Percentiles rank a stretch among this genome's conserved stretches.
Conservation (phyloP, 2,329 filamentous ascomycete species). For the Lasiodiplodia theobromae region DNA sequence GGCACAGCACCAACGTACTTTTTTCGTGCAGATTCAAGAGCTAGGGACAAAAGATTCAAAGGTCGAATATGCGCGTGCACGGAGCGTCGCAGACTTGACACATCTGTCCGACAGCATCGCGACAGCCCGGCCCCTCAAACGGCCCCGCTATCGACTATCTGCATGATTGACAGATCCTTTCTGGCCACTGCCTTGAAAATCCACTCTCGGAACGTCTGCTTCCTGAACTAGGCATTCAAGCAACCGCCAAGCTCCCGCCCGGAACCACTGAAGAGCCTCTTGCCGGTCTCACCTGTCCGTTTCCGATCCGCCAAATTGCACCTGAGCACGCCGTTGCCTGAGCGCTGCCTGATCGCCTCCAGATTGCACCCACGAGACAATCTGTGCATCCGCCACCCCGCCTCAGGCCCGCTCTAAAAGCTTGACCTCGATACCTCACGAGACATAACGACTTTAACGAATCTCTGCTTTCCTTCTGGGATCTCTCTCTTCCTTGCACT, state of each 20-base stretch:
- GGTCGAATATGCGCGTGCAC: slow-evolving; percentile 10
- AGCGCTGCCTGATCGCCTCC: slow-evolving; percentile 18
- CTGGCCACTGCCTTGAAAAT: slow-evolving; percentile 14
- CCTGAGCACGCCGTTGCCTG: slow-evolving; percentile 8
- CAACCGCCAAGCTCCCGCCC: slow-evolving; percentile 18
- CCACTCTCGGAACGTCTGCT: not conserved
- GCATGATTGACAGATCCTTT: slow-evolving; percentile 19
- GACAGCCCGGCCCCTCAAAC: slow-evolving; percentile 13
- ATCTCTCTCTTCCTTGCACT: slow-evolving; percentile 23
- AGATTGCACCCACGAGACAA: slow-evolving; percentile 22
- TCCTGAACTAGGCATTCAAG: slow-evolving; percentile 15
- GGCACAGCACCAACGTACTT: not conserved
- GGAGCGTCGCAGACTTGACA: slow-evolving; percentile 29
- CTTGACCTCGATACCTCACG: slow-evolving; percentile 7
- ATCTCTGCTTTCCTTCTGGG: slow-evolving; percentile 24
- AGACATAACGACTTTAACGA: slow-evolving; percentile 22
- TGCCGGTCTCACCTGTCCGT: slow-evolving; percentile 11
- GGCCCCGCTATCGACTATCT: slow-evolving; percentile 5
- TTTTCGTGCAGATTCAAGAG: not conserved
- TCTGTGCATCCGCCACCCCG: slow-evolving; percentile 16
- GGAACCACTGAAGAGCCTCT: slow-evolving; percentile 5
- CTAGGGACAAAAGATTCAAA: slow-evolving; percentile 7
- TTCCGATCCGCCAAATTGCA: slow-evolving; percentile 9
- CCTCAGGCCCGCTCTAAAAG: slow-evolving; percentile 15
- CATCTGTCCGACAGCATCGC: slow-evolving; percentile 25